Conservation (phyloP, 1,284 basidiomycete species). For the Ustilago hordei region DNA sequence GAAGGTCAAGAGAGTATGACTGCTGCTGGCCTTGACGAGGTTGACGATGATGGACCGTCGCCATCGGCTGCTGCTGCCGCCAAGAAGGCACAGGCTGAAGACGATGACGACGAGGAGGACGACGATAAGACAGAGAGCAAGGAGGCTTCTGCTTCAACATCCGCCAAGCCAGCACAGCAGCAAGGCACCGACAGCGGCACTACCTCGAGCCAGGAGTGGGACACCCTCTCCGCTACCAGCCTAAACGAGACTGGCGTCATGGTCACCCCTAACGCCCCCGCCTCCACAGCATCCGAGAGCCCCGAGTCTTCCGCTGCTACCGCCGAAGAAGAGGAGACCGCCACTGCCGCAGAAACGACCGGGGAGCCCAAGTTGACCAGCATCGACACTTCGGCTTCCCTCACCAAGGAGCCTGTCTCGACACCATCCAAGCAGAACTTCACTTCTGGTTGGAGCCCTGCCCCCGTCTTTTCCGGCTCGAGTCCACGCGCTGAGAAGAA, state of each 20-base stretch:
- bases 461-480: slow-evolving; percentile 33
- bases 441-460: slow-evolving; percentile 38
- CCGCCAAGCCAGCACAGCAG: slow-evolving; percentile 18
- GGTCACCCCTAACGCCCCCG: slow-evolving; percentile 30
- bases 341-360: slow-evolving; percentile 3
- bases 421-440: slow-evolving; percentile 40
- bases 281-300: slow-evolving; percentile 24
- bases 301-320: slow-evolving; percentile 16
- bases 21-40: slow-evolving; percentile 51
- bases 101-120: slow-evolving; percentile 13
- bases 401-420: slow-evolving; percentile 12
- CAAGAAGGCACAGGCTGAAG: slow-evolving; percentile 1
- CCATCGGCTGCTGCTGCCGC: slow-evolving; percentile 12
- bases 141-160: slow-evolving; percentile 22
- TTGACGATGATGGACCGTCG: slow-evolving; percentile 50
- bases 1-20: slow-evolving; percentile 33
- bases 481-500: slow-evolving; percentile 38
- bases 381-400: slow-evolving; percentile 36
- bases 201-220: slow-evolving; percentile 62
- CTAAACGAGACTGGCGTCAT: slow-evolving; percentile 51
- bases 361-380: slow-evolving; percentile 28
- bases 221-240: slow-evolving; percentile 50
- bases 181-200: slow-evolving; percentile 52
- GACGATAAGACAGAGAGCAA: slow-evolving; percentile 16
- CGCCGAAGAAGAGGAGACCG: slow-evolving; percentile 4